Evolutionary conservation across 169 alveolate genomes (phyloP), one percentile per base, ranked within the genome.

Genomic region (Eimeria tenella): DNA sequence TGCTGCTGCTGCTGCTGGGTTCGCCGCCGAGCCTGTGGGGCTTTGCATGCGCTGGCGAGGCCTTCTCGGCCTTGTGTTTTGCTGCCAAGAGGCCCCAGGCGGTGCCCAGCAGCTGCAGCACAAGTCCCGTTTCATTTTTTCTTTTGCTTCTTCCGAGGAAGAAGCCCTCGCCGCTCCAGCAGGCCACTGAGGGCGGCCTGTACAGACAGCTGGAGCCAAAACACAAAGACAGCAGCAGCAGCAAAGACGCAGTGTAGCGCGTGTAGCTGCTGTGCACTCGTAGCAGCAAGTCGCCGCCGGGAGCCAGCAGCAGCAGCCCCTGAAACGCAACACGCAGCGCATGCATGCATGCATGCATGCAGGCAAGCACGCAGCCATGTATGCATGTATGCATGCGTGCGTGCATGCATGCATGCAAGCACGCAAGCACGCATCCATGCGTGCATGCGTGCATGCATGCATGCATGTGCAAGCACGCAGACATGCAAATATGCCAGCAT

Each of bases 241-340:
- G 60, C 31, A 82, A 21, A 19, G 74, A 50, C 31, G 90, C 90
- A 10, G 90, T 82, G 58, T 52, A 82, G 4, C 90, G 90, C 25
- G 73, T 82, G 90, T 82, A 82, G 15, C 49, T 7, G 15, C 55
- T n/a, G 75, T 82, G 90, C 23, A 82, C 1, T 21, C 90, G 90
- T 52, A 82, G 58, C 52, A 82, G 53, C 25, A 82, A n/a, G 75
- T 82, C 75, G 21, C 90, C 90, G 25, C 31, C 65, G 9, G 73
- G 42, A 19, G 4, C 23, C 58, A 82, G 58, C 23, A 58, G 60
- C 23, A 23, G n/a, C 55, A 82, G 56, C 42, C 73, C 75, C 90
- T 82, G 75, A 17, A 79, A 73, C 42, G 42, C 42, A 31, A 31
- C 42, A 31, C 42, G 42, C 42, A 31, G 42, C 42, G 42, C 42